Evolutionary conservation across 192 early-diverging fungal genomes (phyloP).

Genomic region (Gryganskiella cystojenkinii): DNA sequence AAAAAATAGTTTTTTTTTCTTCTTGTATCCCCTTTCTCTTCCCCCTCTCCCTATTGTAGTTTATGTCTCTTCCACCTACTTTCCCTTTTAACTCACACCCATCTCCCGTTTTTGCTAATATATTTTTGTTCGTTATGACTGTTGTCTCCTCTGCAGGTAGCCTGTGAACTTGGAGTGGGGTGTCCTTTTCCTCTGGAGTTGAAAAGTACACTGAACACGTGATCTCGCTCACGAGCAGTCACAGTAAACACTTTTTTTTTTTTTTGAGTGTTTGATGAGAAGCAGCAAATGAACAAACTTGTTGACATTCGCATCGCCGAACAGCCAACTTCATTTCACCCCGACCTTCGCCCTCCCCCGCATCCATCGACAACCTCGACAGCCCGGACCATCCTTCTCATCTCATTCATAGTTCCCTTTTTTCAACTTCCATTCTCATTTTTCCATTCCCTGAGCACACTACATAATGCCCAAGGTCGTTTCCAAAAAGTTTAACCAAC

Average conservation of each 20-base stretch:
- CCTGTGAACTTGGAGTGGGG: too few relatives aligned
- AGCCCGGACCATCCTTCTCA: background rate
- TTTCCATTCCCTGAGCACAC: too few relatives aligned
- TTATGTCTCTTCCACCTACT: background rate
- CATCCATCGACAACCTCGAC: background rate
- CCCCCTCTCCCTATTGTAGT: background rate
- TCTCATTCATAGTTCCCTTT: too few relatives aligned
- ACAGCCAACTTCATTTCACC: too few relatives aligned
- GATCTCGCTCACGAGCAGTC: too few relatives aligned
- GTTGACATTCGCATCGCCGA: too few relatives aligned
- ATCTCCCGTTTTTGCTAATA: background rate
- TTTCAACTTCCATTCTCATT: conserved; percentile 1
- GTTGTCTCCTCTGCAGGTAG: too few relatives aligned
- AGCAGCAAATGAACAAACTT: too few relatives aligned
- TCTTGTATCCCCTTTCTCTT: background rate
- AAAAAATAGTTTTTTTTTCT: background rate
- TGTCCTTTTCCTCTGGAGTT: too few relatives aligned
- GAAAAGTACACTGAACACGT: too few relatives aligned
- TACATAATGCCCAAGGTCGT: conserved; percentile 49
- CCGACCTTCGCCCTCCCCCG: too few relatives aligned
- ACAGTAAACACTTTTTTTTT: conserved; percentile 2
- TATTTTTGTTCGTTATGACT: background rate
- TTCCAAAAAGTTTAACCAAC: conserved; percentile 32
- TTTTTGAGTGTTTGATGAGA: background rate
- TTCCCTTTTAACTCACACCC: background rate